These are phyloP conservation scores for Iris macrosiphon DNA, from an alignment of 106 monocot genomes.

Conservation along the genomic window DNA sequence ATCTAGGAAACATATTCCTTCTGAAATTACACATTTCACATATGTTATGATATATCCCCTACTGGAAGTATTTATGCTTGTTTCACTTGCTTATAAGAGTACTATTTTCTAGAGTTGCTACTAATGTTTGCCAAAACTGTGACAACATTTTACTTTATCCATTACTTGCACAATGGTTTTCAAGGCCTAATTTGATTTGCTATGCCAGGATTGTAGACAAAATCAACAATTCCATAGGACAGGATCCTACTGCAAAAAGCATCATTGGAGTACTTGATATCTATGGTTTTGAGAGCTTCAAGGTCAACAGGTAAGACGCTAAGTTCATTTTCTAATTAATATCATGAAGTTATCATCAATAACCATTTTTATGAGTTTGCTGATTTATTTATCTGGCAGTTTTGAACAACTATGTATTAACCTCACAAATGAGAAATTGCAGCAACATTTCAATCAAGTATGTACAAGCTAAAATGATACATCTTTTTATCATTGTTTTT, in stretches of 20 bases:
- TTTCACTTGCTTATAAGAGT: too few species aligned
- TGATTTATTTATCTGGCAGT: slow-evolving; percentile 30
- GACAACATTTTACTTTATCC: too few species aligned
- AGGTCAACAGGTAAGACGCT: slow-evolving; percentile 69
- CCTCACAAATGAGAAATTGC: slow-evolving; percentile 91
- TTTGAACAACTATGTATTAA: slow-evolving; percentile 96
- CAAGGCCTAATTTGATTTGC: not conserved
- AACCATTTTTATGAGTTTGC: not conserved
- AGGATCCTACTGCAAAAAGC: slow-evolving; percentile 66
- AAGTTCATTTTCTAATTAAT: not conserved
- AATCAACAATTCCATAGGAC: slow-evolving; percentile 92
- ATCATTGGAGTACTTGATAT: slow-evolving; percentile 98
- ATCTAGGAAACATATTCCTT: too few species aligned
- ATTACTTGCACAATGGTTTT: too few species aligned
- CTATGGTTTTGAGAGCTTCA: slow-evolving; percentile 97
- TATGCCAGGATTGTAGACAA: slow-evolving; percentile 86
- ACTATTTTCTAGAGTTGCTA: too few species aligned
- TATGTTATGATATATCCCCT: too few species aligned
- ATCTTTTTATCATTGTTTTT: too few species aligned
- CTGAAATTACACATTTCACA: too few species aligned
- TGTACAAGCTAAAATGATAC: slow-evolving; percentile 1
- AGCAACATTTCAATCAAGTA: slow-evolving; percentile 98
- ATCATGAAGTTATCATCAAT: not conserved
- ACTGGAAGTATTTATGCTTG: too few species aligned
- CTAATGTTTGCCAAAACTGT: too few species aligned